A percentile compares a stretch with the other conserved stretches of the same genome.
phyloP scores from a whole-genome alignment of 106 monocot genomes.

The Chionographis japonica region DNA sequence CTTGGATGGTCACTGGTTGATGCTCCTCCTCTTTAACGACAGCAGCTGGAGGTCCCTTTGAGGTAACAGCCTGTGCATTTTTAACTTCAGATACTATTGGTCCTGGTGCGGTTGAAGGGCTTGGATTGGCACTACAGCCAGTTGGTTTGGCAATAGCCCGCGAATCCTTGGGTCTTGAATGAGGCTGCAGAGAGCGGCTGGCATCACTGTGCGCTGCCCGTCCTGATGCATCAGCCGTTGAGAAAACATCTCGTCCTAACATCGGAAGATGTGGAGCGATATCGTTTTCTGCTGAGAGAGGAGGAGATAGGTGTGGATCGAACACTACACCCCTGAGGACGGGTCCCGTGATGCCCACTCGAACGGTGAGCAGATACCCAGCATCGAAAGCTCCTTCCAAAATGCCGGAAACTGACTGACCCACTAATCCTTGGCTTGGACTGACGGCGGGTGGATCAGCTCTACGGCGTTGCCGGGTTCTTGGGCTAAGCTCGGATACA shows the following conservation, averaged over 20 bases:
- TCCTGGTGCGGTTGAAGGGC: too few species aligned
- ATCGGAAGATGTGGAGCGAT: conserved; percentile 48
- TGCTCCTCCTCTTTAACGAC: too few species aligned
- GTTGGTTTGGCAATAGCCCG: too few species aligned
- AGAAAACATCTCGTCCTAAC: conserved; percentile 21
- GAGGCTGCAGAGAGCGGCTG: too few species aligned
- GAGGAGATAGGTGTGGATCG: conserved; percentile 32
- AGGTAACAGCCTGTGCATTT: too few species aligned
- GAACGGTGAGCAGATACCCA: conserved; percentile 57
- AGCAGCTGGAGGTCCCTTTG: too few species aligned
- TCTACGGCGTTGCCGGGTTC: conserved; percentile 5
- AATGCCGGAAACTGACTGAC: conserved; percentile 42
- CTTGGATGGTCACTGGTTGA: too few species aligned
- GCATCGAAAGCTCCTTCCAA: conserved; percentile 72
- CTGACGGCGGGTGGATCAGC: background rate
- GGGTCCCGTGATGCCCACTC: conserved; percentile 30
- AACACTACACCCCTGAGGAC: conserved; percentile 50
- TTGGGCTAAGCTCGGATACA: conserved; percentile 20
- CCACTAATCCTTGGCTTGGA: conserved; percentile 16
- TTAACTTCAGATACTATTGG: too few species aligned
- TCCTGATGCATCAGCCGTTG: background rate
- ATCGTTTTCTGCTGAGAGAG: conserved; percentile 48
- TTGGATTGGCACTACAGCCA: too few species aligned
- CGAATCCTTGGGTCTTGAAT: too few species aligned
- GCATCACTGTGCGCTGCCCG: too few species aligned